A percentile compares a stretch with the other conserved stretches of the same genome.
phyloP scores from a whole-genome alignment of 2,329 filamentous ascomycete genomes.

The Neopestalotiopsis clavispora region DNA sequence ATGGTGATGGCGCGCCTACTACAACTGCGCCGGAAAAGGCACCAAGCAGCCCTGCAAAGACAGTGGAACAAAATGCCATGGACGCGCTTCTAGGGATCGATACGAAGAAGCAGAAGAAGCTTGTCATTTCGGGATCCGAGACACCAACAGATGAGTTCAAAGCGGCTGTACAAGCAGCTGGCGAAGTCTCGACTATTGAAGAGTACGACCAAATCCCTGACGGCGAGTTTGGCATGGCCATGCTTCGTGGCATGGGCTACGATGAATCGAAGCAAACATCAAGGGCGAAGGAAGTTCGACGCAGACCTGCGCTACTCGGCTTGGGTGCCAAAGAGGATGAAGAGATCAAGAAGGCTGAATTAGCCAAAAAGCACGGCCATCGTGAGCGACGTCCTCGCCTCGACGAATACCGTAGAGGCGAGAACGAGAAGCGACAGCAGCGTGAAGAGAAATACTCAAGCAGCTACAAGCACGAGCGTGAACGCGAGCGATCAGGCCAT shows the following conservation, averaged over 20 bases:
- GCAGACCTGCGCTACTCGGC: constrained; percentile 80
- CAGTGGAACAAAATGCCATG: constrained; percentile 61
- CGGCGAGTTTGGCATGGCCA: constrained; percentile 90
- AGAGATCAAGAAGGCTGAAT: constrained; percentile 69
- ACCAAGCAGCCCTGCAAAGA: constrained; percentile 18
- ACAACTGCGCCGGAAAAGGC: constrained; percentile 17
- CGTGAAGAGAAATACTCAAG: constrained; percentile 44
- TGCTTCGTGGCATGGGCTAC: constrained; percentile 95
- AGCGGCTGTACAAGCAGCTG: constrained; percentile 72
- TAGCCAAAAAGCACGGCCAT: constrained; percentile 48
- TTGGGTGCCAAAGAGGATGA: constrained; percentile 86
- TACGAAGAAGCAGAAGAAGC: constrained; percentile 46
- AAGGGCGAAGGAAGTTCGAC: constrained; percentile 65
- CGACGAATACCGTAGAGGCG: constrained; percentile 54
- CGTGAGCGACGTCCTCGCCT: constrained; percentile 49
- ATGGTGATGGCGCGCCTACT: not conserved
- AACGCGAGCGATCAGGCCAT: constrained; percentile 44
- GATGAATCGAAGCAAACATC: constrained; percentile 67
- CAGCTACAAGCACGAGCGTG: constrained; percentile 53
- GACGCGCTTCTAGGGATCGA: constrained; percentile 67
- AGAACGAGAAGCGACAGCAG: constrained; percentile 47
- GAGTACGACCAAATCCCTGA: constrained; percentile 91
- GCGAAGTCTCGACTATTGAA: constrained; percentile 76
- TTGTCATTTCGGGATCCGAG: constrained; percentile 67
- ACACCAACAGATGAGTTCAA: constrained; percentile 56